Percentiles rank a stretch among this genome's conserved stretches.
Conservation (phyloP, 73 alveolate species). For the Durusdinium trenchii region DNA sequence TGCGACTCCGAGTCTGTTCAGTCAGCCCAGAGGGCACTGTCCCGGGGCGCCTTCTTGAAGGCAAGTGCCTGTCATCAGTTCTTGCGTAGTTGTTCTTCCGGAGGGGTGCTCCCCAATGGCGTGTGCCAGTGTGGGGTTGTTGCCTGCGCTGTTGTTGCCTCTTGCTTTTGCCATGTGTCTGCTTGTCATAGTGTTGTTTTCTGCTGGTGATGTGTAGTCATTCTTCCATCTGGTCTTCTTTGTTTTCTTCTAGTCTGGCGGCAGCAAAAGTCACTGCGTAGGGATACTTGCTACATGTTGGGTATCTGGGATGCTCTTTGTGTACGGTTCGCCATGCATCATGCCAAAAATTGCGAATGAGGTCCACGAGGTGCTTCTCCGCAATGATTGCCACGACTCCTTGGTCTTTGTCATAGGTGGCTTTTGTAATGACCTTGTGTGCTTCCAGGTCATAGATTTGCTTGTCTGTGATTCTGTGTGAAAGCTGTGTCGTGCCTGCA, state of each 20-base stretch:
- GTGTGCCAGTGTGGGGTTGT: neutral
- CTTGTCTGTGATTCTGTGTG: slow-evolving; percentile 29
- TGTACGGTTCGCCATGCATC: neutral
- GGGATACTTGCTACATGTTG: slow-evolving; percentile 20
- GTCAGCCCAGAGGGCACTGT: too few species aligned
- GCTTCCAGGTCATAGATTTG: slow-evolving; percentile 6
- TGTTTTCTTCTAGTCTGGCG: slow-evolving; percentile 28
- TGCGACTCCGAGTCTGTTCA: too few species aligned
- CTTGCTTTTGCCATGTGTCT: neutral
- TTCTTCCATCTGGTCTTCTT: slow-evolving; percentile 16
- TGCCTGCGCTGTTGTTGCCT: neutral
- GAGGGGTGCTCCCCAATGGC: too few species aligned
- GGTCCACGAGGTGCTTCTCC: neutral
- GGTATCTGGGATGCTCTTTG: neutral
- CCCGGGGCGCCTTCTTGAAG: too few species aligned
- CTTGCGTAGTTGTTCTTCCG: too few species aligned
- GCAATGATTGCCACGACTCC: neutral
- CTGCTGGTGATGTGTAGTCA: neutral
- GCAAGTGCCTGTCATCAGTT: too few species aligned
- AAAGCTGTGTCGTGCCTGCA: slow-evolving; percentile 33
- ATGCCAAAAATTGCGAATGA: neutral
- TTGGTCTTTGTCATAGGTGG: slow-evolving; percentile 13
- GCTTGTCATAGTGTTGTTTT: neutral
- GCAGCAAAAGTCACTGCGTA: slow-evolving; percentile 26
- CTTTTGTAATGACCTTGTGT: neutral